These are phyloP conservation scores for Ceratonia siliqua DNA, from an alignment of 306 rosid genomes.

Conservation along the genomic window DNA sequence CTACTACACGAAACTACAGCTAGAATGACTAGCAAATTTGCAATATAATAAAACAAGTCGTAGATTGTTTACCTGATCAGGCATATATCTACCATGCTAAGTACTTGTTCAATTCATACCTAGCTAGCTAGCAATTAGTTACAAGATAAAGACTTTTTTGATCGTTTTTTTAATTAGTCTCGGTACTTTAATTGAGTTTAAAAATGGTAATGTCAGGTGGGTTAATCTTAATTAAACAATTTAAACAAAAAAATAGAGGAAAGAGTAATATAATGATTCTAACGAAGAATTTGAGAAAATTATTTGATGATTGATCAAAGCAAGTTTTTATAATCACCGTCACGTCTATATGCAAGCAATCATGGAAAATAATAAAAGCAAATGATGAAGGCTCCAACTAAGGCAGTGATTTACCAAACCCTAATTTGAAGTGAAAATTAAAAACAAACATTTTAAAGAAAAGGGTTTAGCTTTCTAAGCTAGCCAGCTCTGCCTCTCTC, in stretches of 20 bases:
- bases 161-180: background rate
- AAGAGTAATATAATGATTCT: background rate
- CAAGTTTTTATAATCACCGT: conserved; percentile 32
- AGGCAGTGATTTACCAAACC: conserved; percentile 3
- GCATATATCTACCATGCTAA: background rate
- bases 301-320: background rate
- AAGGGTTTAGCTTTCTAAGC: background rate
- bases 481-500: background rate
- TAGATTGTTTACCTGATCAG: background rate
- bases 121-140: background rate
- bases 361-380: background rate
- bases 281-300: background rate
- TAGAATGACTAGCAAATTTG: background rate
- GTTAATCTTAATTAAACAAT: background rate
- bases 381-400: background rate
- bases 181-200: background rate
- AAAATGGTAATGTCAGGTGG: background rate
- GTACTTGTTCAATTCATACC: background rate
- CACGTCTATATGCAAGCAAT: conserved; percentile 4
- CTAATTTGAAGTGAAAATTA: background rate
- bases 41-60: background rate
- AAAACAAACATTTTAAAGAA: background rate
- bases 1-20: background rate
- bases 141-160: background rate
- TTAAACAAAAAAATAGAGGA: background rate